Percentiles rank a stretch among this genome's conserved stretches.
Conservation (phyloP, 176 grass and related monocot genomes). For the Hordeum marinum region DNA sequence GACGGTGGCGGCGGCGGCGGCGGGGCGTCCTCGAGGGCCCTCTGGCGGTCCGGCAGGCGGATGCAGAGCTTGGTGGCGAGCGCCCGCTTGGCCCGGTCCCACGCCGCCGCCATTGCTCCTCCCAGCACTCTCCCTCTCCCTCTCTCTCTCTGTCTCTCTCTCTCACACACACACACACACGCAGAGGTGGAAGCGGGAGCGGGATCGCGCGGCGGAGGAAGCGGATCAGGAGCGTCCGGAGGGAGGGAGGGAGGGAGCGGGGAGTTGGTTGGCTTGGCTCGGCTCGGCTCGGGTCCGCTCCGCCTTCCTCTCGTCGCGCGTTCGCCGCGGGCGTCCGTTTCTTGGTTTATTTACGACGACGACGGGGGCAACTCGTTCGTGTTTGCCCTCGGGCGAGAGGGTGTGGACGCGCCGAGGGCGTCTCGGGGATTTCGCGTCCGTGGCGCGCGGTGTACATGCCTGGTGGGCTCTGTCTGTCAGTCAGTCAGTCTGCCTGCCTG, state of each 20-base stretch:
- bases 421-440: background rate
- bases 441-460: too few species aligned
- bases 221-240: slow-evolving; percentile 4
- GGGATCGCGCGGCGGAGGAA: background rate
- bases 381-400: background rate
- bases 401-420: background rate
- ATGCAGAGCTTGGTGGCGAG: slow-evolving; percentile 48
- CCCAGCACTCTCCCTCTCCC: background rate
- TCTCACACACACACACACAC: background rate
- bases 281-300: background rate
- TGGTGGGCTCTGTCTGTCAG: too few species aligned
- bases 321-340: background rate
- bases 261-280: background rate
- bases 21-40: background rate
- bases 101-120: slow-evolving; percentile 49
- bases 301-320: background rate
- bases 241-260: too few species aligned
- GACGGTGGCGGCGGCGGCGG: too few species aligned
- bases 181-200: background rate
- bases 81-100: slow-evolving; percentile 57
- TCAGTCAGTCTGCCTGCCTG: too few species aligned
- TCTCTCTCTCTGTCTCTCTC: background rate
- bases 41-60: slow-evolving; percentile 29
- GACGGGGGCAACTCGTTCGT: background rate
- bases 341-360: background rate